phyloP scores from a whole-genome alignment of 2,329 filamentous ascomycete genomes.

The Xylariales sp. region DNA sequence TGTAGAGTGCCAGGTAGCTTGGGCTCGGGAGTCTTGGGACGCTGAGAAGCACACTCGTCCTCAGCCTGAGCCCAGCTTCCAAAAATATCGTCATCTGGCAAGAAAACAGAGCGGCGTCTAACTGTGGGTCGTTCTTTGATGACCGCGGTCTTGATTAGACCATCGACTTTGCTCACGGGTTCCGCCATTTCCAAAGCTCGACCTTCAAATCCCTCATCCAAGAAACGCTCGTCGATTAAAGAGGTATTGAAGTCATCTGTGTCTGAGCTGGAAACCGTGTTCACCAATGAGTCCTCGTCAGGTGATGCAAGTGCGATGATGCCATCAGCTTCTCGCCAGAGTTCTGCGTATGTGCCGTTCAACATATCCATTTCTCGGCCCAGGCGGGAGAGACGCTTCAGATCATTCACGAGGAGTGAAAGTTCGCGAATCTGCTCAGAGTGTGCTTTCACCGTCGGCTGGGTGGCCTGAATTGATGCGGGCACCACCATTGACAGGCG shows the following conservation, averaged over 20 bases:
- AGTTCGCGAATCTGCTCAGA: slow-evolving; percentile 81
- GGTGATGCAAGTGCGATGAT: slow-evolving; percentile 81
- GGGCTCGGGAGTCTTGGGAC: slow-evolving; percentile 36
- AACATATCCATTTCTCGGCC: slow-evolving; percentile 64
- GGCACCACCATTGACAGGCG: slow-evolving; percentile 65
- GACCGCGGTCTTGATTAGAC: slow-evolving; percentile 41
- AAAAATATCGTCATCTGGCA: slow-evolving; percentile 64
- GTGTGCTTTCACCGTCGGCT: slow-evolving; percentile 77
- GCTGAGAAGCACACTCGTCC: slow-evolving; percentile 27
- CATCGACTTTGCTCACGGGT: slow-evolving; percentile 31
- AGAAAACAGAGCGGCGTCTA: slow-evolving; percentile 58
- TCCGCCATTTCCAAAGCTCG: slow-evolving; percentile 37
- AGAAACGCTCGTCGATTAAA: slow-evolving; percentile 38
- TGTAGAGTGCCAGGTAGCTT: slow-evolving; percentile 24
- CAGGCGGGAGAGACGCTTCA: slow-evolving; percentile 71
- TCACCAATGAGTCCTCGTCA: slow-evolving; percentile 52
- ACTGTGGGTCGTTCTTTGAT: slow-evolving; percentile 48
- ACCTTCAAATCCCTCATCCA: slow-evolving; percentile 44
- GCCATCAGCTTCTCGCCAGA: slow-evolving; percentile 80
- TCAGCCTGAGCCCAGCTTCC: slow-evolving; percentile 44
- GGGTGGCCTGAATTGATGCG: slow-evolving; percentile 73
- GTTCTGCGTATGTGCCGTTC: slow-evolving; percentile 50
- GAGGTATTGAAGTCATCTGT: slow-evolving; percentile 35
- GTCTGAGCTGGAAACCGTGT: slow-evolving; percentile 25
- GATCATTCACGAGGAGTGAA: slow-evolving; percentile 74